A percentile compares a stretch with the other conserved stretches of the same genome.
These are phyloP conservation scores for Colletotrichum musae DNA, from an alignment of 2,329 filamentous ascomycete genomes.

Conservation along the genomic window DNA sequence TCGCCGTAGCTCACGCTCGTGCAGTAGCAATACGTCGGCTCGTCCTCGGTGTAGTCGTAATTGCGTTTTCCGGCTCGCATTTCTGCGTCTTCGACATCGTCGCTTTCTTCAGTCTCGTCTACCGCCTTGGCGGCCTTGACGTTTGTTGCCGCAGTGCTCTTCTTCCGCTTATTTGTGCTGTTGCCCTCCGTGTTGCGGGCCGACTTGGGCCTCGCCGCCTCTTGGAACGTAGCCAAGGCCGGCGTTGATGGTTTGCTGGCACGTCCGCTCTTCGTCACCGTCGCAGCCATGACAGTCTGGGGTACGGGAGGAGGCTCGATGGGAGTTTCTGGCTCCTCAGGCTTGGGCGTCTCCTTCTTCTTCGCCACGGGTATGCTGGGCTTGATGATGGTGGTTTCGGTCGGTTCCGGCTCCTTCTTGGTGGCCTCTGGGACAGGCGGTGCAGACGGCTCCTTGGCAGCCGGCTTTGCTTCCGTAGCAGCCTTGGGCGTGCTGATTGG, in stretches of 20 bases:
- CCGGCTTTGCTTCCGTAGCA: slow-evolving; percentile 18
- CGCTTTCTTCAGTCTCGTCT: slow-evolving; percentile 61
- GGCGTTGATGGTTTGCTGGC: slow-evolving; percentile 78
- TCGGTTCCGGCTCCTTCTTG: slow-evolving; percentile 46
- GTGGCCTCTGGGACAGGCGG: slow-evolving; percentile 34
- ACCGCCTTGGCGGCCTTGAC: slow-evolving; percentile 53
- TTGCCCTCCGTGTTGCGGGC: slow-evolving; percentile 61
- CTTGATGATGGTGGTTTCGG: slow-evolving; percentile 44
- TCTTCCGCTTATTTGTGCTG: slow-evolving; percentile 71
- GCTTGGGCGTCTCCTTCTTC: slow-evolving; percentile 60
- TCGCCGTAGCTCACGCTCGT: slow-evolving; percentile 86
- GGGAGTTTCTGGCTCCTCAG: slow-evolving; percentile 51
- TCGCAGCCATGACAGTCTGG: slow-evolving; percentile 54
- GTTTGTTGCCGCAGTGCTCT: slow-evolving; percentile 61
- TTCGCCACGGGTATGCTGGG: slow-evolving; percentile 47
- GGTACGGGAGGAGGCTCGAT: slow-evolving; percentile 60
- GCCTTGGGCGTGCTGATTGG: slow-evolving; percentile 38
- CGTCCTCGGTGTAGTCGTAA: slow-evolving; percentile 58
- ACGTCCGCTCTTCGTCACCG: slow-evolving; percentile 75
- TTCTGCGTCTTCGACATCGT: slow-evolving; percentile 64
- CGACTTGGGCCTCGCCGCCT: slow-evolving; percentile 67
- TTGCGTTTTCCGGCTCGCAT: slow-evolving; percentile 65
- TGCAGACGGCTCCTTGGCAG: slow-evolving; percentile 47
- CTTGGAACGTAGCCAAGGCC: slow-evolving; percentile 71
- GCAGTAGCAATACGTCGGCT: slow-evolving; percentile 85